Evolutionary conservation across 345 rosid genomes (phyloP), one percentile per base, ranked within the genome.

Genomic region (Draba incana): DNA sequence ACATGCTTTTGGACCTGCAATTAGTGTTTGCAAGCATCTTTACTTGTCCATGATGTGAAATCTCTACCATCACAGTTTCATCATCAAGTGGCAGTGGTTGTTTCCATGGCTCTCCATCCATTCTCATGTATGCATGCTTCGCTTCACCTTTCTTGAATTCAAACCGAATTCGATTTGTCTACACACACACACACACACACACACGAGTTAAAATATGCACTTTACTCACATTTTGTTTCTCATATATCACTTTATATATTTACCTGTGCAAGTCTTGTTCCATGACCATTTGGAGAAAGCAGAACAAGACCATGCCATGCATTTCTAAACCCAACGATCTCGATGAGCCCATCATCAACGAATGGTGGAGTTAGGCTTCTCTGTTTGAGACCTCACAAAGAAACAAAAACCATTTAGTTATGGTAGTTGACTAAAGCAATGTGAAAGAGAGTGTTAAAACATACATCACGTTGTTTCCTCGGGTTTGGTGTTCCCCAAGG

Each of bases 21-120:
- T 81, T 81, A 4, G 69, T 78, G 49, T 92, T 78, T 30, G 97
- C 96, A 25, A 94, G 96, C 85, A 94, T 91, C 79, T 84, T 87
- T 59, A 87, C 99, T 83, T 87, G 96, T 35, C 96, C 92, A 57
- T 69, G 94, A 71, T 85, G 97, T 70, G 99, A 94, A 42, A 94
- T 94, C 77, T 93, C 97, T 30, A 94, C 85, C 70, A 81, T 80
- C 35, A 94, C 95, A 1, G 96, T 86, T 66, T 87, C 89, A 52
- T 87, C 95, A 16, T 88, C 79, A 20, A 45, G 66, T 30, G 97
- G 95, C 41, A 94, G 75, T 13, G 96, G 99, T 69, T 94, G 96
- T 85, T 87, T 91, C 97, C 97, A 94, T 0, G 97, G 99, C 66
- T 89, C 99, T 68, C 95, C 99, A 45, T 94, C 99, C 64, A 91